Evolutionary conservation across 2,329 filamentous ascomycete genomes (phyloP).

Genomic region (Exophiala sideris): DNA sequence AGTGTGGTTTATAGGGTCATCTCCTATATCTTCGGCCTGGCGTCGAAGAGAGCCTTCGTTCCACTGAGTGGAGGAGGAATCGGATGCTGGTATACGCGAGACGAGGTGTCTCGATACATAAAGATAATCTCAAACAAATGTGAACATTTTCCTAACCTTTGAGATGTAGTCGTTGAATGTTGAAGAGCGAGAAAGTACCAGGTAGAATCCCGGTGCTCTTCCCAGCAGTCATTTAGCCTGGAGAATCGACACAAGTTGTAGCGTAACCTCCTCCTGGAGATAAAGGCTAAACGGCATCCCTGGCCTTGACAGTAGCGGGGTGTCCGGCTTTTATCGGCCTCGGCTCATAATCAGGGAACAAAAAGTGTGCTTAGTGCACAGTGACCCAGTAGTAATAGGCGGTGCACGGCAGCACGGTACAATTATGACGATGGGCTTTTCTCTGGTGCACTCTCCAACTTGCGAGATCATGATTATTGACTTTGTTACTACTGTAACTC

Average conservation of each 20-base stretch:
- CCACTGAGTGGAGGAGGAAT: conserved; percentile 42
- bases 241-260: no score
- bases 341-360: no score
- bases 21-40: conserved; percentile 53
- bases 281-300: no score
- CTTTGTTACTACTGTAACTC: neutral
- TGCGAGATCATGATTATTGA: neutral
- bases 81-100: conserved; percentile 45
- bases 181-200: no score
- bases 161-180: neutral
- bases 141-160: conserved; percentile 19
- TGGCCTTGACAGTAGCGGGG: no score
- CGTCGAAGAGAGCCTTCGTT: conserved; percentile 36
- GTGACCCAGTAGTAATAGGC: no score
- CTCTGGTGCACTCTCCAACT: no score
- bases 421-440: no score
- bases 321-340: no score
- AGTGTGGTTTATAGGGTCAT: conserved; percentile 48
- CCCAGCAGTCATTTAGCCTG: neutral
- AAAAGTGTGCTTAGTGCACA: no score
- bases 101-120: conserved; percentile 35
- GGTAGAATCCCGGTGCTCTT: neutral
- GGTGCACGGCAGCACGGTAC: no score
- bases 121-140: conserved; percentile 38
- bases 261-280: no score